Evolutionary conservation across 1,139 yeast genomes (phyloP).

Genomic region (Hyphopichia wangnamkhiaoensis): DNA sequence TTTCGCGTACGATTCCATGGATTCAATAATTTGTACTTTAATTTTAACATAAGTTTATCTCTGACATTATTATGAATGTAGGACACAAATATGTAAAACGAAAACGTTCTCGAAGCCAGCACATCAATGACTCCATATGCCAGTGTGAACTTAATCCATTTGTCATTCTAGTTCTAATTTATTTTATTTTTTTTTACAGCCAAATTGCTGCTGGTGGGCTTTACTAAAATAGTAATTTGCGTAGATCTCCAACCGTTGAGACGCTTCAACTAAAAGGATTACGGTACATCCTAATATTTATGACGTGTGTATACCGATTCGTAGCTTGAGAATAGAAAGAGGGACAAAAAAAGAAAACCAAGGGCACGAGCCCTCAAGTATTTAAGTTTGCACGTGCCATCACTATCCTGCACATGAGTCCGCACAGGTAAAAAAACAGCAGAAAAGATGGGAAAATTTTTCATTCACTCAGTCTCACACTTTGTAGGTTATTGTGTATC

Average conservation of each 20-base stretch:
- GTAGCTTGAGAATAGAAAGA: not conserved
- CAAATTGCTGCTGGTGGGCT: not conserved
- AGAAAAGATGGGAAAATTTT: not conserved
- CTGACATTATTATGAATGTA: too few relatives aligned
- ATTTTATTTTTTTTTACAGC: not conserved
- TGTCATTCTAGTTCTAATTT: too few relatives aligned
- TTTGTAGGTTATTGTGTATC: too few relatives aligned
- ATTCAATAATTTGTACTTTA: too few relatives aligned
- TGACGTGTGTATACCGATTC: not conserved
- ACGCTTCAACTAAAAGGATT: too few relatives aligned
- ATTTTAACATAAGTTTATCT: too few relatives aligned
- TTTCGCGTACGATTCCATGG: too few relatives aligned
- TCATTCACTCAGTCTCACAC: slow-evolving; percentile 1
- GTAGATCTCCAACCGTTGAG: not conserved
- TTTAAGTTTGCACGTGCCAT: not conserved
- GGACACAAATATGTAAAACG: too few relatives aligned
- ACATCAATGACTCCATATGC: too few relatives aligned
- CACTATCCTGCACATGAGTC: too few relatives aligned
- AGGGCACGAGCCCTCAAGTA: not conserved
- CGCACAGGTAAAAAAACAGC: not conserved
- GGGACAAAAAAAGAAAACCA: not conserved
- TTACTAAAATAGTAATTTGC: not conserved
- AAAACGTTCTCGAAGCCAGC: too few relatives aligned
- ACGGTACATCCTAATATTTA: not conserved
- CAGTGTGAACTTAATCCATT: too few relatives aligned